These are phyloP conservation scores for Cenchrus americanus DNA, from an alignment of 176 grass and related monocot genomes.

Conservation along the genomic window DNA sequence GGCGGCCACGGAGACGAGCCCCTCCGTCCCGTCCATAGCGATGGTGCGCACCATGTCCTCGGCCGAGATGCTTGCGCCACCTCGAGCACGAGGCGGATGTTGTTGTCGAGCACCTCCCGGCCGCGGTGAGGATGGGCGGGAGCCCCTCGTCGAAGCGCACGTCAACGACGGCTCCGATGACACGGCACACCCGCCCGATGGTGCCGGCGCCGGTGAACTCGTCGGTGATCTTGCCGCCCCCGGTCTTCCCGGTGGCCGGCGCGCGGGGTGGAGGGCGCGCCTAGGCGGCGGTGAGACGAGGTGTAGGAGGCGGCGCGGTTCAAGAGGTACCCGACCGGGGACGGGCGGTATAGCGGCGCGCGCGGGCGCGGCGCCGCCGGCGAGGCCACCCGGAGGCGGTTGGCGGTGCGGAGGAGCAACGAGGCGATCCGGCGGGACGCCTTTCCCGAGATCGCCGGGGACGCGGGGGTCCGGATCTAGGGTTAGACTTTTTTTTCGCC, in stretches of 20 bases:
- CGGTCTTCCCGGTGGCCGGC: too few relatives aligned
- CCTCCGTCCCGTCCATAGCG: constrained; percentile 98
- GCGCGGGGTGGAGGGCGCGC: too few relatives aligned
- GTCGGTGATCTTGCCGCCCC: too few relatives aligned
- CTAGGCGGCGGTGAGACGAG: too few relatives aligned
- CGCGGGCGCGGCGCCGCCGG: too few relatives aligned
- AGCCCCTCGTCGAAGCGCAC: constrained; percentile 87
- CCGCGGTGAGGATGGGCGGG: constrained; percentile 95
- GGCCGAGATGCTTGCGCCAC: constrained; percentile 93
- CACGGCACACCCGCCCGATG: constrained; percentile 92
- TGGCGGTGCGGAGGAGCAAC: constrained; percentile 76
- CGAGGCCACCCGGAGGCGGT: too few relatives aligned
- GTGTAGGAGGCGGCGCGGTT: too few relatives aligned
- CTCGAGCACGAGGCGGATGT: constrained; percentile 93
- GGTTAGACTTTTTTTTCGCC: constrained; percentile 41
- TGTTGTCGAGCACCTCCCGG: constrained; percentile 96
- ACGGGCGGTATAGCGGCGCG: too few relatives aligned
- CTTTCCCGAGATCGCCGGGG: constrained; percentile 66
- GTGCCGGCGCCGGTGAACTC: constrained; percentile 94
- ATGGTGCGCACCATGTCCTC: constrained; percentile 97
- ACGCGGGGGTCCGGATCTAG: constrained; percentile 53
- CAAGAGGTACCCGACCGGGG: too few relatives aligned
- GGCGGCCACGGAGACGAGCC: constrained; percentile 91
- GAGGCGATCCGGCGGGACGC: constrained; percentile 82
- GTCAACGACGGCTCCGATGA: constrained; percentile 97